A percentile compares a stretch with the other conserved stretches of the same genome.
phyloP scores from a whole-genome alignment of 768 basidiomycete species.

The Leccinellum albellum region DNA sequence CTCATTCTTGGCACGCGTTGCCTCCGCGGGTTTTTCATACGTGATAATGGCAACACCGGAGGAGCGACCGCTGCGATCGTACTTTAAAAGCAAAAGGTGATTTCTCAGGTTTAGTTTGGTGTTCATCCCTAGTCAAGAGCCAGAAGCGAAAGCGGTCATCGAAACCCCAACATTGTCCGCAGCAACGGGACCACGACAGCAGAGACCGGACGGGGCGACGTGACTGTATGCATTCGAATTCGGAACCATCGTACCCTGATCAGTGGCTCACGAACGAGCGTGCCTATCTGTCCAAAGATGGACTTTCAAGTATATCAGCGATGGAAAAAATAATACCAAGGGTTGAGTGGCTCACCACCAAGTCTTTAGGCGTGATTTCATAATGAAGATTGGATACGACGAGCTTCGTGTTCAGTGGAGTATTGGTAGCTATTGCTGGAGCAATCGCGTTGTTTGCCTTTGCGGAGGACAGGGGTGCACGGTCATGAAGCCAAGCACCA shows the following conservation, averaged over 20 bases:
- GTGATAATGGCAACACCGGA: conserved; percentile 76
- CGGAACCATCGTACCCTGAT: conserved; percentile 84
- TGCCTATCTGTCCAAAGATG: conserved; percentile 91
- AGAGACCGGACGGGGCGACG: conserved; percentile 33
- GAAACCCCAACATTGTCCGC: conserved; percentile 29
- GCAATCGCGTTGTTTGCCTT: conserved; percentile 25
- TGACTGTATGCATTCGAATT: conserved; percentile 36
- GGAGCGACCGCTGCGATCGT: conserved; percentile 93
- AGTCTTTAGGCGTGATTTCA: conserved; percentile 84
- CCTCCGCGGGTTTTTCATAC: conserved; percentile 76
- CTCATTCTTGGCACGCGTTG: conserved; percentile 77
- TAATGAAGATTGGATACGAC: conserved; percentile 88
- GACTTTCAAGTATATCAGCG: conserved; percentile 41
- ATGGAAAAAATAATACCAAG: neutral
- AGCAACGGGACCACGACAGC: conserved; percentile 29
- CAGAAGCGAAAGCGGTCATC: conserved; percentile 43
- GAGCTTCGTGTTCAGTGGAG: conserved; percentile 50
- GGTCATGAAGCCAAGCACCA: conserved; percentile 76
- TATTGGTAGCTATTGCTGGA: conserved; percentile 21
- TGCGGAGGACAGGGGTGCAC: conserved; percentile 45
- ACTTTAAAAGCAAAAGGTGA: conserved; percentile 58
- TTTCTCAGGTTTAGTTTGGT: conserved; percentile 59
- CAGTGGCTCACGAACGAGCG: conserved; percentile 86
- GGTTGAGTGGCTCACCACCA: conserved; percentile 62
- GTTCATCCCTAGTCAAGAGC: conserved; percentile 33